Evolutionary conservation across 2,329 filamentous ascomycete genomes (phyloP), one percentile per base, ranked within the genome.

Genomic region (Penicillium decumbens): DNA sequence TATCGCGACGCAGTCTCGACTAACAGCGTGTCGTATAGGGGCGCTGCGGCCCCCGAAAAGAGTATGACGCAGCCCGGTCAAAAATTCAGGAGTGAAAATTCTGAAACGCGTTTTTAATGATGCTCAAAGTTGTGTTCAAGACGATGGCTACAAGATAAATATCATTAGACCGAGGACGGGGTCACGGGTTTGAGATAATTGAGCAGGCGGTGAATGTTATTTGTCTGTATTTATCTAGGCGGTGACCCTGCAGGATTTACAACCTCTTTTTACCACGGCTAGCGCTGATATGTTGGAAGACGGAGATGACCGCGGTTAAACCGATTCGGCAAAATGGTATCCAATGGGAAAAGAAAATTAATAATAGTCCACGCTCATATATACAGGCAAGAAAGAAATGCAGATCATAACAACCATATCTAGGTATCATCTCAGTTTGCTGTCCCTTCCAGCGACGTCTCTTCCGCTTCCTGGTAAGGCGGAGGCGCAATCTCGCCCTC

Each of bases 401-500:
- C 13, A 43, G 44, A 47, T 43, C 41, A 24, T 33, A 25, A 10
- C 3, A 23, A 23, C 5, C 41, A 30, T 10, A 4, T 24, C 27
- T 15, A 38, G 29, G 15, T 38, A 41, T 32, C 25, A 6, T 18
- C 13, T 54, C 47, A 49, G 24, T 45, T 53, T 5, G 33, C 42
- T 15, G 40, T 46, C 35, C 12, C 46, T 27, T 58, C 51, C 43
- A 38, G 37, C 13, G 42, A 23, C 6, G 29, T 20, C 15, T 45
- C 27, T 27, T 54, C 59, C 27, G 41, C 49, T 24, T 64, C 59
- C 24, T 65, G 58, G 45, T 68, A 69, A 24, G 69, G 64, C 6
- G 70, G 68, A 15, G 65, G 68, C n/a, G 63, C 60, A 54, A 71
- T 60, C 50, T 71, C 67, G 24, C 64, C 65, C 13, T 65, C 75